Base-by-base conservation (phyloP, 306 rosid species). In the Castanea crenata region DNA sequence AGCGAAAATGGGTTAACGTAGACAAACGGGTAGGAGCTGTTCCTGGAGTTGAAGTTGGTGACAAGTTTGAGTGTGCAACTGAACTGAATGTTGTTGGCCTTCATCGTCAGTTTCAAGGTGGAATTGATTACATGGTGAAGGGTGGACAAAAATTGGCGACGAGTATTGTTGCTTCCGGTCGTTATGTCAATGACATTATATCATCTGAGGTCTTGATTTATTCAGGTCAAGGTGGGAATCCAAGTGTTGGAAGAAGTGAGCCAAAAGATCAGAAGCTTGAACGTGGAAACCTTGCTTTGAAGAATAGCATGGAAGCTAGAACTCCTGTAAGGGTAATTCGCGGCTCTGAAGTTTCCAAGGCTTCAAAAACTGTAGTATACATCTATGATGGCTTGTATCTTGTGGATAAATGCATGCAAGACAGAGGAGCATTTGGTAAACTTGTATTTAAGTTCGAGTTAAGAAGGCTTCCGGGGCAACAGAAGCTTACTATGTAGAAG, bases 21-120 rank as follows among this genome's bases (percentile, higher is more conserved):
- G 0, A 9, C 2, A 85, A 83, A 54, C 52, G 21, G 15, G 6
- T 79, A 32, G 93, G 91, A 15, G 62, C 54, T 15, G 62, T 87
- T n/a, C 57, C 31, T 0, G 93, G 93, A 63, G 63, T 87, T 29
- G 76, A 83, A n/a, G 75, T 89, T 18, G 87, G 91, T 44, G 93
- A 89, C 19, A 23, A 1, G 49, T 89, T 87, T 58, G 74, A 49
- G 9, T 71, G 56, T 19, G 78, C 87, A 76, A 12, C 44, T 55
- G 89, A 89, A 57, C 82, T 89, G 34, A 2, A 15, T 46, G 35
- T 85, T 1, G 21, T 83, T 57, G 93, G 93, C 14, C 93, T 89
- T 56, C 93, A 89, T 58, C 56, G 51, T 5, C 83, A 61, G 3
- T 55, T 38, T 58, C 2, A 0, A 13, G 54, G 12, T 16, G 91